Percentiles rank a stretch among this genome's conserved stretches.
Conservation (phyloP, 257 asterid genomes). For the Scutellaria barbata region DNA sequence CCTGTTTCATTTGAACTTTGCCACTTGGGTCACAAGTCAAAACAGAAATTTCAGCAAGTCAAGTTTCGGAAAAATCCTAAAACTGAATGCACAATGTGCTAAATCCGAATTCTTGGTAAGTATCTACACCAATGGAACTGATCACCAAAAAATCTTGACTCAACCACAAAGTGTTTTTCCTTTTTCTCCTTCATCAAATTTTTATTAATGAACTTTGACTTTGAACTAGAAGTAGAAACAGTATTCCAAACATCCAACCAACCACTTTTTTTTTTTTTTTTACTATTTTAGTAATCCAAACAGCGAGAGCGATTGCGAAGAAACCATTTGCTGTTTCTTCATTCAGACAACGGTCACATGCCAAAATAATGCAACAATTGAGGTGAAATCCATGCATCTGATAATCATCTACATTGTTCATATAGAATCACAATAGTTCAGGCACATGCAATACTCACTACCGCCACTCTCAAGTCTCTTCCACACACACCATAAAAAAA, state of each 20-base stretch:
- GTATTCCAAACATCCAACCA: background rate
- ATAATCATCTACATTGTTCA: slow-evolving; percentile 1
- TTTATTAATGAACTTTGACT: background rate
- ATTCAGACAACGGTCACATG: background rate
- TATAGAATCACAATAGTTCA: slow-evolving; percentile 5
- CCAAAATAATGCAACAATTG: slow-evolving; percentile 8
- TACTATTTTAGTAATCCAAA: background rate
- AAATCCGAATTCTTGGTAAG: background rate
- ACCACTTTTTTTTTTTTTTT: background rate
- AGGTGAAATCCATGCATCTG: slow-evolving; percentile 3
- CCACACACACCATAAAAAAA: background rate
- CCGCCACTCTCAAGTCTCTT: background rate
- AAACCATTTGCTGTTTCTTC: background rate
- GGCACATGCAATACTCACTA: slow-evolving; percentile 20
- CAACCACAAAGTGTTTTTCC: background rate
- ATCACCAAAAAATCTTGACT: slow-evolving; percentile 3
- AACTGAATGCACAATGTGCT: background rate
- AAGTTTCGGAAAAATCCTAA: background rate
- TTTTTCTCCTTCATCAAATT: background rate
- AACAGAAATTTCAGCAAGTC: slow-evolving; percentile 6
- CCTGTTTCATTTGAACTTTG: background rate
- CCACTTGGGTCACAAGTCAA: background rate
- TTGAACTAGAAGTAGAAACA: background rate
- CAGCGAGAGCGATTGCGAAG: background rate
- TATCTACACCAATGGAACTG: background rate